Evolutionary conservation across 164 flowering plant genomes (phyloP).

Genomic region (Taxillus chinensis): DNA sequence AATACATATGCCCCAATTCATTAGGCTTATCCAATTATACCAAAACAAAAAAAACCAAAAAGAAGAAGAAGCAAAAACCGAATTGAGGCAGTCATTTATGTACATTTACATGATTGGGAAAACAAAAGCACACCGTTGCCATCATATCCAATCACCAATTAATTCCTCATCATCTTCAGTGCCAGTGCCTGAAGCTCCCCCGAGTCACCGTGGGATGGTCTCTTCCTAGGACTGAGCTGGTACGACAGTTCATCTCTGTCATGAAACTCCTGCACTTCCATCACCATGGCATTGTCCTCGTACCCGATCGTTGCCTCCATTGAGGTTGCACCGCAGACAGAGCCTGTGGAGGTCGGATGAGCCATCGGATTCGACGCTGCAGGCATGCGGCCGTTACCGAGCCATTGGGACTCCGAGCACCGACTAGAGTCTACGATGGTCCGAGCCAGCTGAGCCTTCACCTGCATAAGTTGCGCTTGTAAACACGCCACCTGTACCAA

Average conservation of each 20-base stretch:
- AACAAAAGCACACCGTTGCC: neutral
- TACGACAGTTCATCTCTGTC: constrained; percentile 18
- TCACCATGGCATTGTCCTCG: constrained; percentile 6
- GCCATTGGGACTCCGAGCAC: constrained; percentile 32
- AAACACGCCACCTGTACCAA: constrained; percentile 50
- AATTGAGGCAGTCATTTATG: no score
- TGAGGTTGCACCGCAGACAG: constrained; percentile 52
- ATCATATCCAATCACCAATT: neutral
- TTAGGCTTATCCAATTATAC: no score
- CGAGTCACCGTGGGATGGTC: constrained; percentile 34
- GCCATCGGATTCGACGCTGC: constrained; percentile 6
- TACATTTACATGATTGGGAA: no score
- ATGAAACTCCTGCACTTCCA: constrained; percentile 23
- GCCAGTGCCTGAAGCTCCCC: constrained; percentile 79
- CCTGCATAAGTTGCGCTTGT: constrained; percentile 80
- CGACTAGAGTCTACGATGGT: constrained; percentile 16
- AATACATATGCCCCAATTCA: no score
- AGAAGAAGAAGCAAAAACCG: no score
- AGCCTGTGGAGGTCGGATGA: constrained; percentile 17
- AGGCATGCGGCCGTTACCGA: constrained; percentile 9
- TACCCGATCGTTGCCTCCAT: constrained; percentile 31
- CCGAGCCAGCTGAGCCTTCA: constrained; percentile 48
- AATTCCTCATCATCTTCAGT: constrained; percentile 71
- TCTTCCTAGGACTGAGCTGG: constrained; percentile 31
- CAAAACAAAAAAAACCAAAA: no score